Evolutionary conservation across 176 grass and related monocot species (phyloP).

Genomic region (Olyra latifolia): DNA sequence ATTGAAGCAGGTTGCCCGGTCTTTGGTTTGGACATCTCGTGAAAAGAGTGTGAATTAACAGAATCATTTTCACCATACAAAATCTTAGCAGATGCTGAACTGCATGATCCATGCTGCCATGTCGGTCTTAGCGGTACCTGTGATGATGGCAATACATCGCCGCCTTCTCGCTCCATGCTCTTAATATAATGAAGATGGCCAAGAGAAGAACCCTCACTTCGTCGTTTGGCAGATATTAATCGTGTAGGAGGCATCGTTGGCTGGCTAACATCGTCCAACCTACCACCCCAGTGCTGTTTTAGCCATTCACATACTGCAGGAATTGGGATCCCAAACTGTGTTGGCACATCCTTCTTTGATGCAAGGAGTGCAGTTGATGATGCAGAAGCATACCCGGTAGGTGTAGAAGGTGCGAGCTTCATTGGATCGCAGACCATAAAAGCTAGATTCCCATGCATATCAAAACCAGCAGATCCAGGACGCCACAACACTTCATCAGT

Average conservation of each 20-base stretch:
- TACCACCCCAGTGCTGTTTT: slow-evolving; percentile 85
- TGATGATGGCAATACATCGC: slow-evolving; percentile 30
- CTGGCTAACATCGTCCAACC: slow-evolving; percentile 87
- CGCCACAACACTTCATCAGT: slow-evolving; percentile 70
- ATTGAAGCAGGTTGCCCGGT: slow-evolving; percentile 51
- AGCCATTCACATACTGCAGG: slow-evolving; percentile 85
- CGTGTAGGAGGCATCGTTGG: slow-evolving; percentile 59
- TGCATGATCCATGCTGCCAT: slow-evolving; percentile 58
- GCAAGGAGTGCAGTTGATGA: slow-evolving; percentile 53
- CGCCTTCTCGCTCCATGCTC: slow-evolving; percentile 40
- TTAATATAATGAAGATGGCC: slow-evolving; percentile 43
- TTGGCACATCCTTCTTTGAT: slow-evolving; percentile 62
- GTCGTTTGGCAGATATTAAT: slow-evolving; percentile 52
- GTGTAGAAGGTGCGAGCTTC: slow-evolving; percentile 86
- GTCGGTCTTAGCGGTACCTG: slow-evolving; percentile 36
- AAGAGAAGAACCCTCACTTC: slow-evolving; percentile 47
- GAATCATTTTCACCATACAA: slow-evolving; percentile 45
- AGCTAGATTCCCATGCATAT: slow-evolving; percentile 84
- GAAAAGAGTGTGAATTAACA: slow-evolving; percentile 35
- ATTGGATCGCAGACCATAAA: slow-evolving; percentile 96
- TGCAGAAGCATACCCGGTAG: slow-evolving; percentile 62
- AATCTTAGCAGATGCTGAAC: slow-evolving; percentile 67
- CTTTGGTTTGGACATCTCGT: slow-evolving; percentile 44
- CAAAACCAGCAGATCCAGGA: slow-evolving; percentile 92
- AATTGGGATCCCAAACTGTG: slow-evolving; percentile 86